These are phyloP conservation scores for Thraustochytrium sp. DNA, from an alignment of 352 stramenopile genomes.

Conservation along the genomic window DNA sequence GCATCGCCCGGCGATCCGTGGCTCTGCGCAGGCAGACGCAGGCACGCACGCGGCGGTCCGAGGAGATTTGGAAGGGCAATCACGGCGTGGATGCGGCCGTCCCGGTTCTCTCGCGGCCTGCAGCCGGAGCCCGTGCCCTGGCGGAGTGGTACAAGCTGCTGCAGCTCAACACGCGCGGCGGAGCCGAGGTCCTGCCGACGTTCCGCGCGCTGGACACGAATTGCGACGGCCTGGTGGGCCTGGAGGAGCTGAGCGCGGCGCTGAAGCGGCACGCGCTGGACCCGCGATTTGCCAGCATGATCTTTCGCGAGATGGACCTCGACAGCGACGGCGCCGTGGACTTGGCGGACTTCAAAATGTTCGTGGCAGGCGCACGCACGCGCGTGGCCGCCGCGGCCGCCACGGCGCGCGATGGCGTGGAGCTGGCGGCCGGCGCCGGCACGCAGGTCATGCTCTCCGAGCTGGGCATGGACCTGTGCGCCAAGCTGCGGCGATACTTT, in stretches of 20 bases:
- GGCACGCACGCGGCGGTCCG: neutral
- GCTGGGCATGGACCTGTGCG: slow-evolving; percentile 14
- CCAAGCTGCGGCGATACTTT: slow-evolving; percentile 1
- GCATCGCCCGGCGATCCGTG: neutral
- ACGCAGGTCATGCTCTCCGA: neutral
- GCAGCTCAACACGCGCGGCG: neutral
- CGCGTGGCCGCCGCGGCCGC: neutral
- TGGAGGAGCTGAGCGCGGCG: neutral
- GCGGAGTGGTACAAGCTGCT: neutral
- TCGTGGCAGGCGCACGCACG: neutral
- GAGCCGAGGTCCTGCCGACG: neutral
- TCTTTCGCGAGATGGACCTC: slow-evolving; percentile 32
- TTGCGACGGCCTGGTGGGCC: neutral
- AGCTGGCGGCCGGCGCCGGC: neutral
- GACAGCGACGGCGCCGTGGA: neutral
- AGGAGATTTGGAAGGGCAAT: neutral
- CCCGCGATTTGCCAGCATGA: neutral
- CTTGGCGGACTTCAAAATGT: slow-evolving; percentile 33
- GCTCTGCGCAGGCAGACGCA: neutral
- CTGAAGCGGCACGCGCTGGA: neutral
- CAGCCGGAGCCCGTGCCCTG: neutral
- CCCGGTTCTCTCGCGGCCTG: too few species aligned
- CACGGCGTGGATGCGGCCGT: too few species aligned
- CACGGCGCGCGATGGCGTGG: neutral
- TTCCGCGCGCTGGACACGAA: slow-evolving; percentile 21